Evolutionary conservation across 2,329 filamentous ascomycete genomes (phyloP), one percentile per base, ranked within the genome.

Genomic region (Magnaporthiopsis incrustans): DNA sequence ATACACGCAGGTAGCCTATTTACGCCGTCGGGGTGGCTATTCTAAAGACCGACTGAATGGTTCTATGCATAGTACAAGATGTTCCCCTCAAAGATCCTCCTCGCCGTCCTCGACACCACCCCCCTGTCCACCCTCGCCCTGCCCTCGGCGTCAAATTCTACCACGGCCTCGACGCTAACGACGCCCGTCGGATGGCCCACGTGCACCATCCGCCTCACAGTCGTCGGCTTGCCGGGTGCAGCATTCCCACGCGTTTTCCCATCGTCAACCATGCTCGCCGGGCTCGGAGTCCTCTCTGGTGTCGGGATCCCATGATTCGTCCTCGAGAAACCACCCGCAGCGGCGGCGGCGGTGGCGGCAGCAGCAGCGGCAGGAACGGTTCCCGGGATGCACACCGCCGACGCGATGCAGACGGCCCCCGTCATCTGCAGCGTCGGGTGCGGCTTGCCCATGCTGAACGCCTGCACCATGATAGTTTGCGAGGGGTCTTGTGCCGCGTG

Each of bases 401-500:
- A 75, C 4, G 78, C 79, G 18, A 84, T 66, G 15, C 80, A 79
- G 22, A 84, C 73, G 0, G 78, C 81, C 0, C 81, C 79, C 0
- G 82, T 83, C 30, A 83, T 77, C n/a, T 81, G 82, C 1, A 84
- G 73, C 18, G 78, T 81, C 22, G 78, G 79, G 62, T 84, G 82
- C 2, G 78, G 79, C 63, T 78, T 77, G 8, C 80, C 80, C 68
- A 83, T 82, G 0, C 79, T 82, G 62, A 82, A 77, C 0, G 81
- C 78, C 25, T 76, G 72, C 3, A 78, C 79, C 4, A 75, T 69
- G 4, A 82, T 72, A 12, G n/a, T 63, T 10, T 22, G 53, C 4
- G 58, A 58, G 6, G 53, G 53, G 30, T 15, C 5, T 12, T 14
- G 12, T 3, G 64, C 58, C 3, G 61, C 71, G 7, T 78, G 80